A percentile compares a stretch with the other conserved stretches of the same genome.
phyloP scores from a whole-genome alignment of 768 basidiomycete species.

The Pleurotus djamor region DNA sequence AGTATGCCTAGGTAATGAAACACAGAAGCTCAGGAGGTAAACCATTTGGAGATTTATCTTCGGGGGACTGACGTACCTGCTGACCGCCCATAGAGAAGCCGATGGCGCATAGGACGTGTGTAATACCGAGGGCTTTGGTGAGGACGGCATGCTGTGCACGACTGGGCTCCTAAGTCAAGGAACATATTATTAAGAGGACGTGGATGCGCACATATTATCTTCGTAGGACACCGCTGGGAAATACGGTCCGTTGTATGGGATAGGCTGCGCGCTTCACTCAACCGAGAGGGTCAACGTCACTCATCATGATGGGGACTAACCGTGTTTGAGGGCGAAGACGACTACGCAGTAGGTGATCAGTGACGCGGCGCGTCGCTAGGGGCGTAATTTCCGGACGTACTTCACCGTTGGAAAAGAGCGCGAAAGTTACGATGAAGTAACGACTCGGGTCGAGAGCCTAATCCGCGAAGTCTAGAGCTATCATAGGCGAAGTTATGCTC shows the following conservation, averaged over 20 bases:
- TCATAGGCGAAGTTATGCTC: background rate
- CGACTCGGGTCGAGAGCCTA: slow-evolving; percentile 49
- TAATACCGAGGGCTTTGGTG: slow-evolving; percentile 41
- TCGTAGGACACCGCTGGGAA: slow-evolving; percentile 56
- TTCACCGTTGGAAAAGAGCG: slow-evolving; percentile 59
- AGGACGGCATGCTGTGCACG: slow-evolving; percentile 55
- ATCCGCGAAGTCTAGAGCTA: background rate
- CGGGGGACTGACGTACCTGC: slow-evolving; percentile 22
- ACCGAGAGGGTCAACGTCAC: background rate
- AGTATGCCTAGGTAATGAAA: slow-evolving; percentile 38
- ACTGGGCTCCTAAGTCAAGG: slow-evolving; percentile 19
- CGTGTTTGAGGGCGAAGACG: slow-evolving; percentile 62
- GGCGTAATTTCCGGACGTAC: slow-evolving; percentile 22
- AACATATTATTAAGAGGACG: background rate
- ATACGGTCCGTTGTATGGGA: slow-evolving; percentile 56
- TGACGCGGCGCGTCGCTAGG: background rate
- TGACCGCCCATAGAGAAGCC: slow-evolving; percentile 66
- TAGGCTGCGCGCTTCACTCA: slow-evolving; percentile 30
- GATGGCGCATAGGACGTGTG: slow-evolving; percentile 42
- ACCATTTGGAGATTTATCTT: background rate
- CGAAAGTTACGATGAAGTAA: slow-evolving; percentile 56
- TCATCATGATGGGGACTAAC: slow-evolving; percentile 20
- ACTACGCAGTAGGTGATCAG: slow-evolving; percentile 25
- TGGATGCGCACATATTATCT: slow-evolving; percentile 47
- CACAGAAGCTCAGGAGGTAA: background rate